These are phyloP conservation scores for Dioscorea dumetorum DNA, from an alignment of 106 monocot species.

Conservation along the genomic window DNA sequence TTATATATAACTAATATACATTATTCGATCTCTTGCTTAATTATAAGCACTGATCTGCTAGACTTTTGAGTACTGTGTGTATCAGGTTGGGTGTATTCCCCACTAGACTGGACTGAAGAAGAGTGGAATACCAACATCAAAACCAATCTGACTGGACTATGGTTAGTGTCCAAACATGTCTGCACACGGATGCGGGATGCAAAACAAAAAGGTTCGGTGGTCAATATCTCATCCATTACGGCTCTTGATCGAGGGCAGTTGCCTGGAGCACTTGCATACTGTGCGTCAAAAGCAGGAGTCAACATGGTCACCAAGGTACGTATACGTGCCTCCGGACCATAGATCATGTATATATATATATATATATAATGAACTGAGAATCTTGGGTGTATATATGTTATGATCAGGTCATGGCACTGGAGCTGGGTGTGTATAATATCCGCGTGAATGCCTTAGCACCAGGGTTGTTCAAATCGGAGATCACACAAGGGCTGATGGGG, in stretches of 20 bases:
- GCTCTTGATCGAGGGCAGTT: conserved; percentile 41
- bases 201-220: conserved; percentile 43
- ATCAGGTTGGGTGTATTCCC: conserved; percentile 34
- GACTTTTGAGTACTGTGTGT: background rate
- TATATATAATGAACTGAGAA: no score
- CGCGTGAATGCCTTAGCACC: conserved; percentile 73
- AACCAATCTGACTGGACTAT: conserved; percentile 58
- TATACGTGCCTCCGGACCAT: no score
- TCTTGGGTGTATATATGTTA: no score
- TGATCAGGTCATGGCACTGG: conserved; percentile 60
- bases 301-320: conserved; percentile 43
- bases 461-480: conserved; percentile 91
- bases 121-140: conserved; percentile 39
- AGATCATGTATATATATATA: no score
- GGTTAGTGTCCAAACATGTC: conserved; percentile 58
- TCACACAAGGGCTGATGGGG: conserved; percentile 56
- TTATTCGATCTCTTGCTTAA: no score
- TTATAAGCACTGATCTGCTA: no score
- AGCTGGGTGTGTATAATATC: conserved; percentile 53
- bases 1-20: no score
- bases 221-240: conserved; percentile 57
- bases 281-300: conserved; percentile 39
- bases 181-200: conserved; percentile 37
- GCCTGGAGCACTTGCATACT: conserved; percentile 40
- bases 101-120: conserved; percentile 54